A percentile compares a stretch with the other conserved stretches of the same genome.
These are phyloP conservation scores for Didymella lethalis DNA, from an alignment of 2,329 filamentous ascomycete genomes.

Conservation along the genomic window DNA sequence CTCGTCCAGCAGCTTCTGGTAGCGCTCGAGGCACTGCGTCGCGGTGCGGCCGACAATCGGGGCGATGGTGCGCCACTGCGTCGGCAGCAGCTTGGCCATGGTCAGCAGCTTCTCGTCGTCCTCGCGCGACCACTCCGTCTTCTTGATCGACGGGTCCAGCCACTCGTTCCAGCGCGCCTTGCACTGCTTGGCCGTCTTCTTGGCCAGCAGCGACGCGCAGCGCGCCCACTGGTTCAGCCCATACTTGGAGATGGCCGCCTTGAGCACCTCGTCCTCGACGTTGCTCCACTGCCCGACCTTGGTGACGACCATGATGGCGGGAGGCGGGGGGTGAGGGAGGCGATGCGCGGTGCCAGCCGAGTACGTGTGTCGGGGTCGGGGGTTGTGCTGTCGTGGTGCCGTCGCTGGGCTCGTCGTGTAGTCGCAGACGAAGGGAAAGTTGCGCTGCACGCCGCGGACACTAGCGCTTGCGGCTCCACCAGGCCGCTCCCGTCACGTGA, in stretches of 20 bases:
- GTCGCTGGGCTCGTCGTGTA: not conserved
- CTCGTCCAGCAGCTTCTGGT: conserved; percentile 95
- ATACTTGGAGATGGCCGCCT: conserved; percentile 66
- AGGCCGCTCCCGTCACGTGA: conserved; percentile 6
- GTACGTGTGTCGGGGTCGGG: not conserved
- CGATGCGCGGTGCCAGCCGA: not conserved
- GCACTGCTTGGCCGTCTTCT: conserved; percentile 98
- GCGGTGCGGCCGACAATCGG: conserved; percentile 95
- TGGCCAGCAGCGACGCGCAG: conserved; percentile 93
- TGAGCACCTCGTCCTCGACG: conserved; percentile 93
- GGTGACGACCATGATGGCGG: conserved; percentile 65
- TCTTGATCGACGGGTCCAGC: conserved; percentile 96
- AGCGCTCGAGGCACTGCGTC: conserved; percentile 95
- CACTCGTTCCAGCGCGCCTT: conserved; percentile 98
- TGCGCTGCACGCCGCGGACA: conserved; percentile 21
- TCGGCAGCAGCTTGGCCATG: conserved; percentile 97
- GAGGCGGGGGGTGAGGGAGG: no score
- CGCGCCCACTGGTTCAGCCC: conserved; percentile 84
- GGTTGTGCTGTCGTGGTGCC: not conserved
- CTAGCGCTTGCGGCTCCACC: conserved; percentile 21
- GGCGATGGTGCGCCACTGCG: conserved; percentile 98
- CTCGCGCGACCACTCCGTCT: conserved; percentile 98
- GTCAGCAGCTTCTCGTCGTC: conserved; percentile 98
- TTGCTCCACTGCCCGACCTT: conserved; percentile 75
- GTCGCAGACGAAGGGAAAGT: conserved; percentile 14